Conservation (phyloP, 148 eudicot species). For the Chenopodium suecicum region DNA sequence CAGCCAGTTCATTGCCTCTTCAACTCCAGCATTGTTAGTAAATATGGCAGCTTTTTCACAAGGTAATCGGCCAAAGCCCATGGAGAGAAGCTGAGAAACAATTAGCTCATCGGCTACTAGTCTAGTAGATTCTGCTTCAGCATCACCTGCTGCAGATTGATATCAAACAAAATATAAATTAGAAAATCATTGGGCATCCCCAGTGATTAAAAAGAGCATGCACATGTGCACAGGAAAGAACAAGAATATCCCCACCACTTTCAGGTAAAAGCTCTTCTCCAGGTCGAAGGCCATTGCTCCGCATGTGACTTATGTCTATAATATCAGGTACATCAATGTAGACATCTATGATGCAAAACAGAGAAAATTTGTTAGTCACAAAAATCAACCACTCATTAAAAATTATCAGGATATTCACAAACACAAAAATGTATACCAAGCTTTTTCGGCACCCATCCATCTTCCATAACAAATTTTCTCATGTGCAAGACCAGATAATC, state of each 20-base stretch:
- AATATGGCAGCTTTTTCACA: conserved; percentile 93
- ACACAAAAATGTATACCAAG: conserved; percentile 48
- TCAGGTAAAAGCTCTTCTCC: conserved; percentile 98
- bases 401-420: conserved; percentile 1
- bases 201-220: background rate
- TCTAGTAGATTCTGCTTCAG: conserved; percentile 37
- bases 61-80: conserved; percentile 73
- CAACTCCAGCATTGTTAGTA: conserved; percentile 80
- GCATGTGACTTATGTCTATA: conserved; percentile 88
- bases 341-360: conserved; percentile 59
- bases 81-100: conserved; percentile 73
- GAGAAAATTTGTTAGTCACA: background rate
- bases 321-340: conserved; percentile 93
- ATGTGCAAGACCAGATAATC: conserved; percentile 97
- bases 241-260: conserved; percentile 40
- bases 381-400: background rate
- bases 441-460: conserved; percentile 98
- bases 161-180: background rate
- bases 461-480: conserved; percentile 97
- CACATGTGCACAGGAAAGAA: background rate
- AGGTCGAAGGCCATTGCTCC: conserved; percentile 92
- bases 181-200: background rate
- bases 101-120: conserved; percentile 60
- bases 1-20: conserved; percentile 98
- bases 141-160: conserved; percentile 36